Percentiles rank a stretch among this genome's conserved stretches.
phyloP scores from a whole-genome alignment of 768 basidiomycete genomes.

The Kwoniella europaea region DNA sequence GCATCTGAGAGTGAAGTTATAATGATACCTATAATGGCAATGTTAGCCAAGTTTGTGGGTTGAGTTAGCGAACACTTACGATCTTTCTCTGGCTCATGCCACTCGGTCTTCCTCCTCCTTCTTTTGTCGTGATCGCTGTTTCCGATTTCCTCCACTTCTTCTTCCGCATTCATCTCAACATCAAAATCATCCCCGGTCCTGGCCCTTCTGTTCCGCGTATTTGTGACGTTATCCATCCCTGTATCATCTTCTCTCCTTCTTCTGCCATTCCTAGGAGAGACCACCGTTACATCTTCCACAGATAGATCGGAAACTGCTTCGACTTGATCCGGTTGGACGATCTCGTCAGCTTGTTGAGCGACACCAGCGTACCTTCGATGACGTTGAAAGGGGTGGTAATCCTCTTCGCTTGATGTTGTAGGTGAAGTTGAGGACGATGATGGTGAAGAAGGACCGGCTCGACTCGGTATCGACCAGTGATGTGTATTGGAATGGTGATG shows the following conservation, averaged over 20 bases:
- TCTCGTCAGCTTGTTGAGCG: slow-evolving; percentile 32
- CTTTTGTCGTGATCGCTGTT: not conserved
- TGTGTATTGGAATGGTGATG: slow-evolving; percentile 20
- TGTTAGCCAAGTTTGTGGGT: not conserved
- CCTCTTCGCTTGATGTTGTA: slow-evolving; percentile 15
- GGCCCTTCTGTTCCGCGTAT: slow-evolving; percentile 8
- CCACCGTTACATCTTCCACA: slow-evolving; percentile 35
- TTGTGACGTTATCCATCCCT: not conserved
- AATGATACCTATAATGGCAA: slow-evolving; percentile 41
- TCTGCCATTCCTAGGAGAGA: slow-evolving; percentile 6
- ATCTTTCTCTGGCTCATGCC: slow-evolving; percentile 53
- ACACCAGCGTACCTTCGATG: slow-evolving; percentile 17
- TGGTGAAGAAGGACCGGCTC: slow-evolving; percentile 24
- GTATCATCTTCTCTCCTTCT: slow-evolving; percentile 13
- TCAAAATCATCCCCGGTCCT: slow-evolving; percentile 33
- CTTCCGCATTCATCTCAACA: slow-evolving; percentile 27
- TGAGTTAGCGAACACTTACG: slow-evolving; percentile 28
- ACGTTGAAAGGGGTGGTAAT: slow-evolving; percentile 2
- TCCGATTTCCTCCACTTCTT: slow-evolving; percentile 15
- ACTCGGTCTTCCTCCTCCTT: slow-evolving; percentile 25
- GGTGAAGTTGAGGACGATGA: slow-evolving; percentile 22
- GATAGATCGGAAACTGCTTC: not conserved
- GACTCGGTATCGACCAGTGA: slow-evolving; percentile 27
- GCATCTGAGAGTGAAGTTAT: slow-evolving; percentile 40
- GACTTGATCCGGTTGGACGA: slow-evolving; percentile 26